Evolutionary conservation across 345 rosid species (phyloP).

Genomic region (Erysimum cheiranthoides): DNA sequence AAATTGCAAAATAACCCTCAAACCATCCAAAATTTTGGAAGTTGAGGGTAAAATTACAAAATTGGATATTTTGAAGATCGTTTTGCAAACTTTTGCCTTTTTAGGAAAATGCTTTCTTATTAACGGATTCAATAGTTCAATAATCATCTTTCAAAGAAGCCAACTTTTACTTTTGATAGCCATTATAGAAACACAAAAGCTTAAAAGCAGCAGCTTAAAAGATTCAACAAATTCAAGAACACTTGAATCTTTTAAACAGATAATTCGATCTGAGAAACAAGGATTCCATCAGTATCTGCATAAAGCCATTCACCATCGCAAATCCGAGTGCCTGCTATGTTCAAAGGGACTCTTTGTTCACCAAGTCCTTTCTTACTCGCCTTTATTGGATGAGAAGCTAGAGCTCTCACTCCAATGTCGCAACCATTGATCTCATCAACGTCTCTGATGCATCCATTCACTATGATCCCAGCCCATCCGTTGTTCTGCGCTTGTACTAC

Average conservation of each 20-base stretch:
- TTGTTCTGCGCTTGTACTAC: slow-evolving; percentile 90
- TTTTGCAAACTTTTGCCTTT: neutral
- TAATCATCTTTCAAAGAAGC: slow-evolving; percentile 3
- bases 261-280: slow-evolving; percentile 63
- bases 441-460: slow-evolving; percentile 78
- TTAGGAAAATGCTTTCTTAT: neutral
- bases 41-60: neutral
- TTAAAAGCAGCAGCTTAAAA: slow-evolving; percentile 12
- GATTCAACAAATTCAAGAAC: slow-evolving; percentile 5
- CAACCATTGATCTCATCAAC: slow-evolving; percentile 89
- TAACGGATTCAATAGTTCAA: neutral
- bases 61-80: neutral
- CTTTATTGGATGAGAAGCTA: slow-evolving; percentile 82
- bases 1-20: neutral
- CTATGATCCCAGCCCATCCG: slow-evolving; percentile 84
- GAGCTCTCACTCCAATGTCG: slow-evolving; percentile 82
- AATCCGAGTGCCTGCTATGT: slow-evolving; percentile 71
- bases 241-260: slow-evolving; percentile 45
- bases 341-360: slow-evolving; percentile 73
- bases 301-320: slow-evolving; percentile 86
- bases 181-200: slow-evolving; percentile 28
- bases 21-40: neutral
- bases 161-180: neutral
- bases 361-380: slow-evolving; percentile 74
- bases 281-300: slow-evolving; percentile 87